Percentiles rank a stretch among this genome's conserved stretches.
Evolutionary conservation across 2,329 filamentous ascomycete species (phyloP).

Genomic region (Ciborinia camelliae): DNA sequence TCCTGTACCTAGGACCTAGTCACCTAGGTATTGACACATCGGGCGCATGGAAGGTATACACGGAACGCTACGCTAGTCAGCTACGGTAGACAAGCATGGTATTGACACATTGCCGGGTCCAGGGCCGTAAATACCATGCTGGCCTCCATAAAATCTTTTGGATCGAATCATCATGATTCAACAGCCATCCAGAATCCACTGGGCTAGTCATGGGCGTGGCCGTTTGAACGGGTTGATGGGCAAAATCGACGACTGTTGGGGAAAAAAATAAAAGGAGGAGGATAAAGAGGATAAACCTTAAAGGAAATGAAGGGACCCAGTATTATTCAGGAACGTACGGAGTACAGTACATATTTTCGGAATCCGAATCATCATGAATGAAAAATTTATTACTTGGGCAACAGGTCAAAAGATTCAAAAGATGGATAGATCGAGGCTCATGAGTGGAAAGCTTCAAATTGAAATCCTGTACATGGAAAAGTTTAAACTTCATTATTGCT

Average conservation of each 20-base stretch:
- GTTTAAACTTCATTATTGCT: not conserved
- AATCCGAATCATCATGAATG: not conserved
- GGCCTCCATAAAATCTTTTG: too few relatives aligned
- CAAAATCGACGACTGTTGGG: not conserved
- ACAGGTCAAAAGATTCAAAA: not conserved
- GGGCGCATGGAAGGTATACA: not conserved
- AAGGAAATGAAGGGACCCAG: not conserved
- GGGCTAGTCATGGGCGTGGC: not conserved
- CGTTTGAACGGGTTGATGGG: not conserved
- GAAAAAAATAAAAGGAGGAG: not conserved
- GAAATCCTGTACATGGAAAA: not conserved
- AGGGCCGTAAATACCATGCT: too few relatives aligned
- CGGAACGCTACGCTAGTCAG: not conserved
- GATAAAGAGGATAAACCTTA: not conserved
- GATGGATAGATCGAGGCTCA: not conserved
- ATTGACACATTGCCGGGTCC: not conserved
- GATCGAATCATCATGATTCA: too few relatives aligned
- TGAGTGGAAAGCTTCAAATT: not conserved
- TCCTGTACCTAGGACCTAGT: too few relatives aligned
- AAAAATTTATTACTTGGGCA: not conserved
- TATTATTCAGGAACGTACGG: not conserved
- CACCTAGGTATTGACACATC: constrained; percentile 2
- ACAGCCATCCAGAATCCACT: too few relatives aligned
- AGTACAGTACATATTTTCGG: too few relatives aligned
- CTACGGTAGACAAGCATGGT: constrained; percentile 1